A percentile compares a stretch with the other conserved stretches of the same genome.
These are phyloP conservation scores for Turnera subulata DNA, from an alignment of 345 rosid genomes.

Conservation along the genomic window DNA sequence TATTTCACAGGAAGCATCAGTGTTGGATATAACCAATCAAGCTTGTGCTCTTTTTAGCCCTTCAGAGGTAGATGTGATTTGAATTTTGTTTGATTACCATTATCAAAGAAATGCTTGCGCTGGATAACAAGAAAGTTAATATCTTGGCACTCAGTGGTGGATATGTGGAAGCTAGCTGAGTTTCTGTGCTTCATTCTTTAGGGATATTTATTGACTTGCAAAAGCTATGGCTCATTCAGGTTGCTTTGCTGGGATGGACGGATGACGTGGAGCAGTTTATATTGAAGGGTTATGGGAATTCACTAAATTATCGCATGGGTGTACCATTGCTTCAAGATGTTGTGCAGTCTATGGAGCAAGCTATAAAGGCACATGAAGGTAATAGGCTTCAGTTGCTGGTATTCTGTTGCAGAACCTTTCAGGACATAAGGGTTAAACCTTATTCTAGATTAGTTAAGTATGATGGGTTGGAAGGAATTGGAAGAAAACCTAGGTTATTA, in stretches of 20 bases:
- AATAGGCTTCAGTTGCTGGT: conserved; percentile 4
- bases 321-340: conserved; percentile 83
- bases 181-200: not conserved
- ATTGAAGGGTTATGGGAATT: conserved; percentile 80
- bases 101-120: not conserved
- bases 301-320: conserved; percentile 87
- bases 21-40: conserved; percentile 74
- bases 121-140: conserved; percentile 4
- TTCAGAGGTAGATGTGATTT: conserved; percentile 49
- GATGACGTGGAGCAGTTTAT: conserved; percentile 82
- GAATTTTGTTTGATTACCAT: not conserved
- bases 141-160: too few species aligned
- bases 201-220: conserved; percentile 21
- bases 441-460: not conserved
- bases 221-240: conserved; percentile 34
- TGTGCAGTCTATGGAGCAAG: conserved; percentile 80
- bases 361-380: conserved; percentile 80
- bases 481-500: too few species aligned
- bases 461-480: not conserved
- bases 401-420: not conserved
- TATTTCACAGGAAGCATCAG: conserved; percentile 76
- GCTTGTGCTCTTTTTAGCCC: conserved; percentile 83
- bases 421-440: not conserved
- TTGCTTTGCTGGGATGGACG: conserved; percentile 92
- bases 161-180: too few species aligned